Percentiles rank a stretch among this genome's conserved stretches.
phyloP scores from a whole-genome alignment of 176 grass and related monocot genomes.

The Cenchrus fungigraminus region DNA sequence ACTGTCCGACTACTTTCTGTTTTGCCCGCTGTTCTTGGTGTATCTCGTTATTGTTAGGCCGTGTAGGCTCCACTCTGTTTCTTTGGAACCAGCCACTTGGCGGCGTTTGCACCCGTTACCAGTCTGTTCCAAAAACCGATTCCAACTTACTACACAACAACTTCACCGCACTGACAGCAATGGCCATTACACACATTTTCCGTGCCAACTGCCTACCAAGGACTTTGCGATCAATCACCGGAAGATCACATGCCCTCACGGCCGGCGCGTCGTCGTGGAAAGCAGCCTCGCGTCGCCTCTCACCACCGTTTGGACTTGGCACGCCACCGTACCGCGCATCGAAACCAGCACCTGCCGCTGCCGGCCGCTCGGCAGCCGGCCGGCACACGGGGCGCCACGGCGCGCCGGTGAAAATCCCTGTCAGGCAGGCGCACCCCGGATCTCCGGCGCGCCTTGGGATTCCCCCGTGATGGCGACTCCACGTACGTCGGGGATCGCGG shows the following conservation, averaged over 20 bases:
- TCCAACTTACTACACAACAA: background rate
- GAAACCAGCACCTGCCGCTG: background rate
- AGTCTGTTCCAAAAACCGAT: background rate
- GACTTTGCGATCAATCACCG: background rate
- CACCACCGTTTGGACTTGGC: background rate
- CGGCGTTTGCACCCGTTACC: background rate
- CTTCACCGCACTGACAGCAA: constrained; percentile 11
- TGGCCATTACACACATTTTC: background rate
- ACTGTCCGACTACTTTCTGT: background rate
- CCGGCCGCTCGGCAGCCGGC: too few species aligned
- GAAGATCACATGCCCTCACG: background rate
- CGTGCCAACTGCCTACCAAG: background rate
- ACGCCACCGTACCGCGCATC: constrained; percentile 9
- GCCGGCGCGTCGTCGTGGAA: background rate
- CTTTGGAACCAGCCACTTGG: constrained; percentile 5
- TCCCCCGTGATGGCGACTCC: constrained; percentile 29
- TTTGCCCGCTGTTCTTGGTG: background rate
- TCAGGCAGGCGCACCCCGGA: constrained; percentile 13
- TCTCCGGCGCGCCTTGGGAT: constrained; percentile 34
- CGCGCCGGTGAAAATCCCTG: background rate
- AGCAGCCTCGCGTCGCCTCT: too few species aligned
- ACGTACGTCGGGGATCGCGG: background rate
- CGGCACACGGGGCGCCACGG: constrained; percentile 19
- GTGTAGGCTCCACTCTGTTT: background rate
- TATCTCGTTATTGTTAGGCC: background rate